Evolutionary conservation across 2,329 filamentous ascomycete genomes (phyloP).

Genomic region (Neonectria hederae): DNA sequence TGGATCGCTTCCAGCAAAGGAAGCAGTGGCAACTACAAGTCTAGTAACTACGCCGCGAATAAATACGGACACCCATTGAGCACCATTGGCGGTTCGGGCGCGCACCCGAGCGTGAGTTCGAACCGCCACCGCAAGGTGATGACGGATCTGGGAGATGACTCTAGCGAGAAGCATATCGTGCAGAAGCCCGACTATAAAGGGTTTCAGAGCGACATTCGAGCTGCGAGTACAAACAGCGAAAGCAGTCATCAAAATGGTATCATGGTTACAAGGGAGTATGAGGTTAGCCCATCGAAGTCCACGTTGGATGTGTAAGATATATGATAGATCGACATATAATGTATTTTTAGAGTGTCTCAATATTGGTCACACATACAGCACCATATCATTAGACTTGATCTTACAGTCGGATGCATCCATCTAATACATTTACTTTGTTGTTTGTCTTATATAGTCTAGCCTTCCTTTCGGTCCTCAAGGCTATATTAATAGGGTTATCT

Average conservation of each 20-base stretch:
- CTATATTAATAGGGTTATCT: too few species aligned
- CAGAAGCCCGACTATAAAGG: conserved; percentile 30
- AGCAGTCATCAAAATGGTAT: conserved; percentile 33
- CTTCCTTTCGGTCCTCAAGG: too few species aligned
- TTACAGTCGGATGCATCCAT: too few species aligned
- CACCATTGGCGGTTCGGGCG: conserved; percentile 39
- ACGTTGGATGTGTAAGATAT: conserved; percentile 35
- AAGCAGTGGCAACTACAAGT: conserved; percentile 41
- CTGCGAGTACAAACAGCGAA: conserved; percentile 35
- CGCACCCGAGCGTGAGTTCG: conserved; percentile 14
- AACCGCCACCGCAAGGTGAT: conserved; percentile 36
- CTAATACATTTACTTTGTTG: too few species aligned
- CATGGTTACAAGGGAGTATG: conserved; percentile 40
- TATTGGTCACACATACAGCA: neutral
- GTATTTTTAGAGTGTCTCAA: neutral
- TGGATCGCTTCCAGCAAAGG: conserved; percentile 48
- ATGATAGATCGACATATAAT: neutral
- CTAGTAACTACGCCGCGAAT: conserved; percentile 36
- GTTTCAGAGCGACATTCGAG: conserved; percentile 35
- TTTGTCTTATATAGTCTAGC: too few species aligned
- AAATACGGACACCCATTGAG: conserved; percentile 39
- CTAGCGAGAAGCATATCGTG: conserved; percentile 47
- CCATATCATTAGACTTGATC: neutral
- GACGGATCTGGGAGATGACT: conserved; percentile 42
- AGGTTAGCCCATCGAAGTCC: conserved; percentile 37